Evolutionary conservation across 179 eudicot species (phyloP).

Genomic region (Vitellaria paradoxa): DNA sequence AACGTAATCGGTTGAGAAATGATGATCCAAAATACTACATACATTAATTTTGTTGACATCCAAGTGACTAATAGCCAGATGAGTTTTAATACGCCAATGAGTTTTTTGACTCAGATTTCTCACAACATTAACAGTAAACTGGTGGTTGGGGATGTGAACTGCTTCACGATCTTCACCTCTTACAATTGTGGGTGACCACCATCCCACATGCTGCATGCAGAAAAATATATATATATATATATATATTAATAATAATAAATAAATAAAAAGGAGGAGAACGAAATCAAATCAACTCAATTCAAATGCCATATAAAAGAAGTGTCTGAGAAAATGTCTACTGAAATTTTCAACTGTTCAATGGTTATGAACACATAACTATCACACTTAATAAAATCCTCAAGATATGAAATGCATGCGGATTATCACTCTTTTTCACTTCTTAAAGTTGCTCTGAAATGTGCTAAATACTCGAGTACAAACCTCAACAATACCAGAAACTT

Average conservation of each 20-base stretch:
- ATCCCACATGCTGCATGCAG: slow-evolving; percentile 77
- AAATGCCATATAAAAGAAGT: background rate
- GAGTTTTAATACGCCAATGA: slow-evolving; percentile 97
- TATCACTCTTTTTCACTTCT: background rate
- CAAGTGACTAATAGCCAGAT: slow-evolving; percentile 87
- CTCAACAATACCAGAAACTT: slow-evolving; percentile 97
- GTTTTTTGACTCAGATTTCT: slow-evolving; percentile 88
- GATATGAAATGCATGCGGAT: too few relatives aligned
- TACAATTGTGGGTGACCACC: slow-evolving; percentile 97
- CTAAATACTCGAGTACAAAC: slow-evolving; percentile 36
- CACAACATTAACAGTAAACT: slow-evolving; percentile 90
- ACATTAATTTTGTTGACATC: slow-evolving; percentile 86
- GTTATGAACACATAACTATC: background rate
- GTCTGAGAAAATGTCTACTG: background rate
- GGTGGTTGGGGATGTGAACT: slow-evolving; percentile 90
- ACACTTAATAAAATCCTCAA: background rate
- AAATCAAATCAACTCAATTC: background rate
- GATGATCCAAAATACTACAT: slow-evolving; percentile 29
- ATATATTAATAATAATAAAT: too few relatives aligned
- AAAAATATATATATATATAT: too few relatives aligned
- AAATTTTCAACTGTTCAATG: background rate
- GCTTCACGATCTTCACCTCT: slow-evolving; percentile 99
- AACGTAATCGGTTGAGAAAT: slow-evolving; percentile 4
- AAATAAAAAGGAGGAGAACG: background rate
- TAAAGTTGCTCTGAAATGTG: too few relatives aligned